Conservation (phyloP, 106 monocot species). For the Phalaenopsis equestris region DNA sequence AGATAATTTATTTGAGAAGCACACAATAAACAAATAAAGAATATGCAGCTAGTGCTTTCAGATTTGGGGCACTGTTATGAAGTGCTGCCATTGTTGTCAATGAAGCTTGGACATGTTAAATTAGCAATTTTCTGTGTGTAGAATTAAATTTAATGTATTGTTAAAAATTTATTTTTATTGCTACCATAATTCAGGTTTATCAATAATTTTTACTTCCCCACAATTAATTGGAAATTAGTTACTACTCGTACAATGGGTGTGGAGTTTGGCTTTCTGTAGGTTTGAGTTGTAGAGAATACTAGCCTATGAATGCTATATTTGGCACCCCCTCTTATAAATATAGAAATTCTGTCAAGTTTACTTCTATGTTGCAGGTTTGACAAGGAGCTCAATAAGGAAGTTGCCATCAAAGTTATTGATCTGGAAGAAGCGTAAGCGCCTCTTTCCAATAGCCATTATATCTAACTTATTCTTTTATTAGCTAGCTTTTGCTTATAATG, state of each 20-base stretch:
- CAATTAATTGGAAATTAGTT: neutral
- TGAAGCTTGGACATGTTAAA: neutral
- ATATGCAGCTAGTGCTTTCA: neutral
- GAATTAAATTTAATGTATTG: neutral
- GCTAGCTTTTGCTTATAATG: neutral
- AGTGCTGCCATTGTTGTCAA: neutral
- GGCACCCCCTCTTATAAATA: neutral
- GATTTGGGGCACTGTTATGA: neutral
- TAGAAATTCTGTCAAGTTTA: neutral
- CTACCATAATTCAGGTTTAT: neutral
- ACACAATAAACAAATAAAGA: neutral
- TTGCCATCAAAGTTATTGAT: slow-evolving; percentile 98
- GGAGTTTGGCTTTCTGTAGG: neutral
- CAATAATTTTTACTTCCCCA: neutral
- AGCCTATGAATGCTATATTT: neutral
- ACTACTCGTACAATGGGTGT: neutral
- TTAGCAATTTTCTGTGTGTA: neutral
- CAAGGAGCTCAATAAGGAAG: slow-evolving; percentile 85
- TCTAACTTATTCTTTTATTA: neutral
- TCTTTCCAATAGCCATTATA: neutral
- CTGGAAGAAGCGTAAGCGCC: slow-evolving; percentile 94
- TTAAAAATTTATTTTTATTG: neutral
- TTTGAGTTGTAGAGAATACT: neutral
- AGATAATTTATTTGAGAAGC: neutral
- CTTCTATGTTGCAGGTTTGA: slow-evolving; percentile 57